phyloP scores from a whole-genome alignment of 2,329 filamentous ascomycete species.

The Aspergillus hortae region DNA sequence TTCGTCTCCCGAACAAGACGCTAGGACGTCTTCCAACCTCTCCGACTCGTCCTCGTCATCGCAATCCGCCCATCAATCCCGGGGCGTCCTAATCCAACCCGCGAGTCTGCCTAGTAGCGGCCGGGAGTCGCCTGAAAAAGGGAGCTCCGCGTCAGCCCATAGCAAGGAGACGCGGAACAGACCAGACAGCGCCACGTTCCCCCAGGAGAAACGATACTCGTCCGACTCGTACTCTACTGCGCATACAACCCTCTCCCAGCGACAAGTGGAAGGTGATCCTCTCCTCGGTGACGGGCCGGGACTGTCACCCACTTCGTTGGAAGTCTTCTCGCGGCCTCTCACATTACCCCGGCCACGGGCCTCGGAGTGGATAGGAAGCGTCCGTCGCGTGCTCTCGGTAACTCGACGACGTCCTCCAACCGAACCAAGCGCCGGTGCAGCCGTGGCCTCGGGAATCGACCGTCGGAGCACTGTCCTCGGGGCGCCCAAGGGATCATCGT shows the following conservation, averaged over 20 bases:
- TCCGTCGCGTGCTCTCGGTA: slow-evolving; percentile 60
- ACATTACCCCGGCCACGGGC: slow-evolving; percentile 42
- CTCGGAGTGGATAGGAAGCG: slow-evolving; percentile 66
- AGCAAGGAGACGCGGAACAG: slow-evolving; percentile 22
- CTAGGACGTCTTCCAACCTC: slow-evolving; percentile 55
- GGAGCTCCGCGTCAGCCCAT: slow-evolving; percentile 16
- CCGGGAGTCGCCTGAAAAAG: slow-evolving; percentile 23
- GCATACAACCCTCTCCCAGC: slow-evolving; percentile 46
- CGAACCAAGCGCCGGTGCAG: slow-evolving; percentile 13
- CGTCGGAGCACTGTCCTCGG: slow-evolving; percentile 21
- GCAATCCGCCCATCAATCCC: slow-evolving; percentile 18
- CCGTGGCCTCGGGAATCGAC: slow-evolving; percentile 27
- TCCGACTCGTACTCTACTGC: slow-evolving; percentile 52
- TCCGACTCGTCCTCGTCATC: slow-evolving; percentile 48
- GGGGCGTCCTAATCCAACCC: slow-evolving; percentile 18
- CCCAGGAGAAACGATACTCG: slow-evolving; percentile 38
- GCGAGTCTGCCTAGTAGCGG: slow-evolving; percentile 22
- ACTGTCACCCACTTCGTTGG: slow-evolving; percentile 17
- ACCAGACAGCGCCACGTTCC: slow-evolving; percentile 21
- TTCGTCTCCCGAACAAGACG: slow-evolving; percentile 49
- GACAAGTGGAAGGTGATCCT: slow-evolving; percentile 51
- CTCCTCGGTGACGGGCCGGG: slow-evolving; percentile 46
- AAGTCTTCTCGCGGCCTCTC: slow-evolving; percentile 26
- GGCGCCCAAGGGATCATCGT: slow-evolving; percentile 3
- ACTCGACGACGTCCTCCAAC: slow-evolving; percentile 27